Conservation (phyloP, 2,329 filamentous ascomycete species). For the Claviceps pusilla region DNA sequence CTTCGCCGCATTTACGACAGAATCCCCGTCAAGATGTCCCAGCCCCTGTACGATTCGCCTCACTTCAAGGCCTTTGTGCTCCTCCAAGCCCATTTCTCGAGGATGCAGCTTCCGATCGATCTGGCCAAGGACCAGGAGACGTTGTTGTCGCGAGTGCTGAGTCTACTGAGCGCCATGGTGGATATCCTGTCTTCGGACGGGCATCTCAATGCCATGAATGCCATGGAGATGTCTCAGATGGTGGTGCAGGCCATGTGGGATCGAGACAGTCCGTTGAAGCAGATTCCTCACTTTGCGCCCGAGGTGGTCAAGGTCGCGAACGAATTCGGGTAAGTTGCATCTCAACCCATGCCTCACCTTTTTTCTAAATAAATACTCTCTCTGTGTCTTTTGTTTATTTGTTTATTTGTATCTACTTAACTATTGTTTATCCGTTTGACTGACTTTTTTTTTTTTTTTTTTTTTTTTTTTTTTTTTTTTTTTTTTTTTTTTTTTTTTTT, state of each 20-base stretch:
- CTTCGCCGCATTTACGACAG: constrained; percentile 88
- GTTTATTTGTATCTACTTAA: no score
- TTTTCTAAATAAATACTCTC: background rate
- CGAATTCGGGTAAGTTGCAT: constrained; percentile 50
- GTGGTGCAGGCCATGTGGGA: constrained; percentile 99
- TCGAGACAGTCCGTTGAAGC: constrained; percentile 87
- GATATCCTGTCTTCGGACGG: constrained; percentile 93
- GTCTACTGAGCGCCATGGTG: constrained; percentile 78
- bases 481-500: background rate
- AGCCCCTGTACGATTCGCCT: constrained; percentile 76
- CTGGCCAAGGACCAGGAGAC: constrained; percentile 90
- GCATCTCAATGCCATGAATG: constrained; percentile 90
- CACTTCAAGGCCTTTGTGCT: constrained; percentile 98
- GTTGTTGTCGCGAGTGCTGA: constrained; percentile 70
- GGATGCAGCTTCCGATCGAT: constrained; percentile 92
- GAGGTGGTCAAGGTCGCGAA: constrained; percentile 72
- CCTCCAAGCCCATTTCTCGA: constrained; percentile 89
- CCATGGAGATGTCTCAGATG: constrained; percentile 99
- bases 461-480: background rate
- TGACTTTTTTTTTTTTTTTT: constrained; percentile 13
- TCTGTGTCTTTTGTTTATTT: no score
- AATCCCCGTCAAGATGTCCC: constrained; percentile 85
- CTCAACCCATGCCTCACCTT: background rate
- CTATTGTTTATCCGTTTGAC: constrained; percentile 4
- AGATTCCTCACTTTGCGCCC: constrained; percentile 86